phyloP scores from a whole-genome alignment of 257 asterid genomes.

The Solanum corneliomulleri region DNA sequence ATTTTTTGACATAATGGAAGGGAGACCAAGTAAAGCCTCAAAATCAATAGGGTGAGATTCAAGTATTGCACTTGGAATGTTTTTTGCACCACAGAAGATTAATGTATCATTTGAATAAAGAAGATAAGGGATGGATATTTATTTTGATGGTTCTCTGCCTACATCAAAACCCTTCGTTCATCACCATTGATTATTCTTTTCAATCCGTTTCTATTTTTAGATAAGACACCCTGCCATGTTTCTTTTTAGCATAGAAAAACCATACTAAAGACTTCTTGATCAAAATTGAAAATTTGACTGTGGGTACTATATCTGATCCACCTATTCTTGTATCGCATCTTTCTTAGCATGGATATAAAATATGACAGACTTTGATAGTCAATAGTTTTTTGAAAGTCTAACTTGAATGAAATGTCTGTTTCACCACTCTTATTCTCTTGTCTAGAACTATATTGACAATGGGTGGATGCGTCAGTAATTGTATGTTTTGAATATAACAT shows the following conservation, averaged over 20 bases:
- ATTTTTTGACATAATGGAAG: background rate
- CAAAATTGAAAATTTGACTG: background rate
- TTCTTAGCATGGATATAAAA: background rate
- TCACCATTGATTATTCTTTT: background rate
- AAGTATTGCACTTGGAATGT: background rate
- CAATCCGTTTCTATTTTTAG: background rate
- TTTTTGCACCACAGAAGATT: background rate
- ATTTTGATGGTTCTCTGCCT: background rate
- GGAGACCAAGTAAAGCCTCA: background rate
- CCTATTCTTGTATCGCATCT: background rate
- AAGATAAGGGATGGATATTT: background rate
- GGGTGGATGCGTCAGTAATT: background rate
- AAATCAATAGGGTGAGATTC: background rate
- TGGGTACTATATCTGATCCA: background rate
- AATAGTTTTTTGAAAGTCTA: background rate
- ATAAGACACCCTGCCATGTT: background rate
- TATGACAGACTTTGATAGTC: background rate
- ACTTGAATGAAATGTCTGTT: background rate
- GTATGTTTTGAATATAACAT: background rate
- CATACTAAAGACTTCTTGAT: background rate
- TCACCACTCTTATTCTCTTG: background rate
- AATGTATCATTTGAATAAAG: background rate
- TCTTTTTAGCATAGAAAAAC: no score
- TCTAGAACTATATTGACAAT: background rate
- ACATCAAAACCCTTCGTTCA: background rate